These are phyloP conservation scores for Xylaria sp. DNA, from an alignment of 2,329 filamentous ascomycete genomes.

Conservation along the genomic window DNA sequence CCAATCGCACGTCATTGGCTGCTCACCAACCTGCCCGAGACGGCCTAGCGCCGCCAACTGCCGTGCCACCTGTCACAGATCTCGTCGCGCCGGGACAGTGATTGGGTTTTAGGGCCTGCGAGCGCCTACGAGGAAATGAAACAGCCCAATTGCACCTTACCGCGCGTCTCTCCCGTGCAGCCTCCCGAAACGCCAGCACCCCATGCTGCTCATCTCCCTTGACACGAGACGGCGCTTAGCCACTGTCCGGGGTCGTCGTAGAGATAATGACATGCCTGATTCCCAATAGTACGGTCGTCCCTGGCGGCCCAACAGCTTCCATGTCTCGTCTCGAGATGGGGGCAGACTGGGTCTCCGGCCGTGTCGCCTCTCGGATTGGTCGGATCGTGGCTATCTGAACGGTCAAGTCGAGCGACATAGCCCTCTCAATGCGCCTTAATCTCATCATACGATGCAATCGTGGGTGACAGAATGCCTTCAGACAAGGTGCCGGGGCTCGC, in stretches of 20 bases:
- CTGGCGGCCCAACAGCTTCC: constrained; percentile 5
- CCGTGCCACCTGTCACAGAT: constrained; percentile 17
- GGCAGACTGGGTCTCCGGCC: constrained; percentile 10
- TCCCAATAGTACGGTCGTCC: constrained; percentile 12
- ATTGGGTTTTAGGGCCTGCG: constrained; percentile 22
- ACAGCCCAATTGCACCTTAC: constrained; percentile 24
- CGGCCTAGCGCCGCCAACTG: background rate
- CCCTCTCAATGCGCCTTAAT: constrained; percentile 26
- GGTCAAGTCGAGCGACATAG: constrained; percentile 19
- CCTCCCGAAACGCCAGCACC: constrained; percentile 21
- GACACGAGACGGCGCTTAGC: constrained; percentile 23
- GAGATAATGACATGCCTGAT: constrained; percentile 10
- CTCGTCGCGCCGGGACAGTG: constrained; percentile 7
- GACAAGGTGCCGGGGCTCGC: constrained; percentile 1
- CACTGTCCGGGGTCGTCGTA: constrained; percentile 13
- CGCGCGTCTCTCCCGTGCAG: constrained; percentile 23
- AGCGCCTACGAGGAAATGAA: constrained; percentile 7
- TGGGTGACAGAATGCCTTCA: background rate
- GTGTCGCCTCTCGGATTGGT: constrained; percentile 19
- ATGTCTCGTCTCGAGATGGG: constrained; percentile 11
- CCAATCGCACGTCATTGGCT: background rate
- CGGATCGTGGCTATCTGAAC: constrained; percentile 1
- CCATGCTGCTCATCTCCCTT: constrained; percentile 1
- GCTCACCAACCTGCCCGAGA: background rate
- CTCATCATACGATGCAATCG: constrained; percentile 21